Percentiles rank a stretch among this genome's conserved stretches.
These are phyloP conservation scores for Halophytophthora batemanensis DNA, from an alignment of 352 stramenopile genomes.

Conservation along the genomic window DNA sequence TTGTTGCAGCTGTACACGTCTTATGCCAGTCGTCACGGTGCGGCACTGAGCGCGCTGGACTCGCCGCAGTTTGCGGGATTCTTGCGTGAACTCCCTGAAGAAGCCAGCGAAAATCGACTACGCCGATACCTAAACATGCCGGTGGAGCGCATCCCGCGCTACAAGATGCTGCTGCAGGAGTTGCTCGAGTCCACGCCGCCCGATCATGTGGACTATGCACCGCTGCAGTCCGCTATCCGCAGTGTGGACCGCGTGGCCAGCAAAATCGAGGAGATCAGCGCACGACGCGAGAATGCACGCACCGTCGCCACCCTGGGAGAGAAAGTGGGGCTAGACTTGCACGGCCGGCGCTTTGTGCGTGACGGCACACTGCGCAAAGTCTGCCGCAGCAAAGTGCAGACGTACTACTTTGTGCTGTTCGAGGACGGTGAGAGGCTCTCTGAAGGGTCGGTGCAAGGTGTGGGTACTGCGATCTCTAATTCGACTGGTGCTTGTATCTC, in stretches of 20 bases:
- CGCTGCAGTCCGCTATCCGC: constrained; percentile 67
- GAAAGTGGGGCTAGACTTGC: constrained; percentile 69
- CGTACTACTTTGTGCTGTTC: constrained; percentile 83
- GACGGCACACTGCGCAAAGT: constrained; percentile 86
- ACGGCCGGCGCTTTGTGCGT: constrained; percentile 59
- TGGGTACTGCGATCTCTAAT: neutral
- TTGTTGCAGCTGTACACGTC: constrained; percentile 85
- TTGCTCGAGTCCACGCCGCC: constrained; percentile 59
- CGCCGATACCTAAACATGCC: constrained; percentile 85
- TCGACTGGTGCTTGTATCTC: neutral
- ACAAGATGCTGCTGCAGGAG: constrained; percentile 81
- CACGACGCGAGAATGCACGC: constrained; percentile 56
- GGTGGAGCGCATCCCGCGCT: constrained; percentile 82
- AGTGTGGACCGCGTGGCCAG: constrained; percentile 71
- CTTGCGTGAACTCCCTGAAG: constrained; percentile 63
- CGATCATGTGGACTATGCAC: constrained; percentile 72
- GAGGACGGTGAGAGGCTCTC: constrained; percentile 61
- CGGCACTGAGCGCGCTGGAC: constrained; percentile 62
- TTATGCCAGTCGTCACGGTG: constrained; percentile 79
- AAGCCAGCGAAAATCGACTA: constrained; percentile 58
- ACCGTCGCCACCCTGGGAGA: constrained; percentile 59
- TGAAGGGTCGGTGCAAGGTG: neutral
- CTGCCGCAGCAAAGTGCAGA: constrained; percentile 78
- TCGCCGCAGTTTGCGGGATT: constrained; percentile 75
- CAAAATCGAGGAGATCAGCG: constrained; percentile 83